These are phyloP conservation scores for Yamadazyma paraphyllophila DNA, from an alignment of 805 yeast species.

Conservation along the genomic window DNA sequence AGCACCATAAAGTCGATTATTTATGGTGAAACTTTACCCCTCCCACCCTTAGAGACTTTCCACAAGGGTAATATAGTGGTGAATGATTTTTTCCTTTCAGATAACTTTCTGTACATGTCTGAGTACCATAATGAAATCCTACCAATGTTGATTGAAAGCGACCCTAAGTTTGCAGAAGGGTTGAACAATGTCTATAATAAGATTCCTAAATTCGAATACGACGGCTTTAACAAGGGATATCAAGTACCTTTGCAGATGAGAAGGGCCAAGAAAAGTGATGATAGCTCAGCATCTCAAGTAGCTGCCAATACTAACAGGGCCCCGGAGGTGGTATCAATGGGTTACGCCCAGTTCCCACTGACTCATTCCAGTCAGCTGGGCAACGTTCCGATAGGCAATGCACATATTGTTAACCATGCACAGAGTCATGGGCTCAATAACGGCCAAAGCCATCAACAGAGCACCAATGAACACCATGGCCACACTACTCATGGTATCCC, in stretches of 20 bases:
- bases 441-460: background rate
- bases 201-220: conserved; percentile 33
- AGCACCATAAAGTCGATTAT: conserved; percentile 29
- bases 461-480: background rate
- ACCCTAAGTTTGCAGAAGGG: conserved; percentile 27
- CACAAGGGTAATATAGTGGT: conserved; percentile 34
- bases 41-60: conserved; percentile 27
- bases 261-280: conserved; percentile 4
- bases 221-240: conserved; percentile 26
- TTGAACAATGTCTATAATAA: conserved; percentile 28
- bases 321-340: conserved; percentile 3
- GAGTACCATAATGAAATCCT: conserved; percentile 37
- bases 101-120: conserved; percentile 34
- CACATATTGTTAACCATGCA: background rate
- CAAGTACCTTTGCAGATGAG: conserved; percentile 21
- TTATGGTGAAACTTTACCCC: conserved; percentile 28
- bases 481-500: background rate
- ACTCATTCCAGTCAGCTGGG: background rate
- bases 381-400: background rate
- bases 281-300: background rate
- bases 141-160: conserved; percentile 28
- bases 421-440: background rate
- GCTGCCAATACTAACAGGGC: background rate
- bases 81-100: conserved; percentile 36
- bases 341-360: conserved; percentile 3